These are phyloP conservation scores for Cryptosporidium canis DNA, from an alignment of 169 alveolate species.

Conservation along the genomic window DNA sequence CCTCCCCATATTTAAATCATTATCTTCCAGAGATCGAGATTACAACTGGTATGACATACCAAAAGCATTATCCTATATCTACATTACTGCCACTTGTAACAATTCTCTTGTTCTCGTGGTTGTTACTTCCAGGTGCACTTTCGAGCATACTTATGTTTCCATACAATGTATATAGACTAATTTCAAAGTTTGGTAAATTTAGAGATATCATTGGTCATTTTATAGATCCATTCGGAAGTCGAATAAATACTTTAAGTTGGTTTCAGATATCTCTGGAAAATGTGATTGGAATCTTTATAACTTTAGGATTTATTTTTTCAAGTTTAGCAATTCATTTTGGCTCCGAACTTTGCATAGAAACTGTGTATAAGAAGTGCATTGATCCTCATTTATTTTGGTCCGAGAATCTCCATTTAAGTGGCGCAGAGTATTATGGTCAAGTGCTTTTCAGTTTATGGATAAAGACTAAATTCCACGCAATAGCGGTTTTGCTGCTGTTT, in stretches of 20 bases:
- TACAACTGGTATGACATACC: slow-evolving; percentile 60
- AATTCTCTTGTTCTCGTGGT: slow-evolving; percentile 6
- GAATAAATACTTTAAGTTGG: slow-evolving; percentile 64
- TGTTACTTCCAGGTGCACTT: slow-evolving; percentile 59
- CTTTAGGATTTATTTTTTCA: slow-evolving; percentile 33
- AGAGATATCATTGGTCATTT: slow-evolving; percentile 68
- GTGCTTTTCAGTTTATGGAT: slow-evolving; percentile 60
- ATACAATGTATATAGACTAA: slow-evolving; percentile 32
- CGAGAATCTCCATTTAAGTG: slow-evolving; percentile 44
- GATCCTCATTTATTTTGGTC: slow-evolving; percentile 57
- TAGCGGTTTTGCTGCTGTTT: slow-evolving; percentile 56
- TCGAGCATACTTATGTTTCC: slow-evolving; percentile 61
- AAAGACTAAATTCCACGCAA: slow-evolving; percentile 45
- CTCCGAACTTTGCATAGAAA: slow-evolving; percentile 68
- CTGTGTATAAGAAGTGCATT: slow-evolving; percentile 46
- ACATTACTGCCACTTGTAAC: slow-evolving; percentile 37
- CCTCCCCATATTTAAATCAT: slow-evolving; percentile 63
- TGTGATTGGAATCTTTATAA: slow-evolving; percentile 39
- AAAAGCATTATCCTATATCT: slow-evolving; percentile 47
- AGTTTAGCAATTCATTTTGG: slow-evolving; percentile 51
- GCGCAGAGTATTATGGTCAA: slow-evolving; percentile 63
- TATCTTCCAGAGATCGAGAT: slow-evolving; percentile 59
- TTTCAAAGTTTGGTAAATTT: slow-evolving; percentile 51
- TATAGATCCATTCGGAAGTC: slow-evolving; percentile 67
- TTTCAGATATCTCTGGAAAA: slow-evolving; percentile 59